Evolutionary conservation across 176 grass and related monocot genomes (phyloP).

Genomic region (Ananas comosus): DNA sequence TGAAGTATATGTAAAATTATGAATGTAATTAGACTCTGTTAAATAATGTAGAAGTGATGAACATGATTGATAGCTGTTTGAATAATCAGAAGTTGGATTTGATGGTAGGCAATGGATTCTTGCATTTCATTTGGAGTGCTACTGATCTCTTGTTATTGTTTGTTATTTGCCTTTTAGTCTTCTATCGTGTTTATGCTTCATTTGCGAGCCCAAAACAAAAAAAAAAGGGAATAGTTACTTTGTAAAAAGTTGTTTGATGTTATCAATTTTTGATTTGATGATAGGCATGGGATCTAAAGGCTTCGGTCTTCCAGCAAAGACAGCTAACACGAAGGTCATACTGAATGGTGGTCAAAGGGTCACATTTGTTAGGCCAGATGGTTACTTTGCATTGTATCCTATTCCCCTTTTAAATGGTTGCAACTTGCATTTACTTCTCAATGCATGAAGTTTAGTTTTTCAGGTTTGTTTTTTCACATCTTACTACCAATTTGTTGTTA

Average conservation of each 20-base stretch:
- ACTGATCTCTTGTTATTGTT: too few species aligned
- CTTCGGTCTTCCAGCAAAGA: constrained; percentile 64
- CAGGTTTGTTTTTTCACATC: neutral
- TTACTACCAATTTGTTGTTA: neutral
- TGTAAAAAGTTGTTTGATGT: neutral
- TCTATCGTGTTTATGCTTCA: neutral
- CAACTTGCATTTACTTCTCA: neutral
- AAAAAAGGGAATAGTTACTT: neutral
- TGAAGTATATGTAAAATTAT: too few species aligned
- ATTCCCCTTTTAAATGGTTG: neutral
- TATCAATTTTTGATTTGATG: constrained; percentile 3
- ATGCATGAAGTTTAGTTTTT: neutral
- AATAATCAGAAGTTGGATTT: too few species aligned
- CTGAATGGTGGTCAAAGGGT: constrained; percentile 92
- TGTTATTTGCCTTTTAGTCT: neutral
- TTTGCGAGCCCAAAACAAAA: too few species aligned
- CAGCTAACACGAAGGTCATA: constrained; percentile 68
- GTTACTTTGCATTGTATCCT: constrained; percentile 99
- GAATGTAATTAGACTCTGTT: too few species aligned
- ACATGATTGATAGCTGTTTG: too few species aligned
- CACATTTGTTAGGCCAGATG: constrained; percentile 74
- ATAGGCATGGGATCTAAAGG: constrained; percentile 41
- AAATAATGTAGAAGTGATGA: too few species aligned
- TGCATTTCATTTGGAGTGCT: too few species aligned
- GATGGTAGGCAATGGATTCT: too few species aligned